Base-by-base conservation (phyloP, 331 rosid species). In the Arachis monticola region DNA sequence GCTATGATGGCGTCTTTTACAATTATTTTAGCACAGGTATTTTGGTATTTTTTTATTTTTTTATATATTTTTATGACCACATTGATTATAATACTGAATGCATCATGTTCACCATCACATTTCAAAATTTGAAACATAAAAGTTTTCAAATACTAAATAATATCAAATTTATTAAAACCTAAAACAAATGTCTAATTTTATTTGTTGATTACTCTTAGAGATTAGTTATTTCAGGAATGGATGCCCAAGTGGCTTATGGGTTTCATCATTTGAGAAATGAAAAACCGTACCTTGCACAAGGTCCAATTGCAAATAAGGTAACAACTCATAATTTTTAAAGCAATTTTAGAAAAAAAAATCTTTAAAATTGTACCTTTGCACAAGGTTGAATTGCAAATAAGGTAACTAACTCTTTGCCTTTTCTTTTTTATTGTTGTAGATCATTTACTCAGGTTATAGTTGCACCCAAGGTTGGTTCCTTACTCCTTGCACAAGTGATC, bases 221-320 rank as follows among this genome's bases (percentile, higher is more conserved):
- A 60, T 66, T 64, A n/a, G 72, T 32, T 40, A 14, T 83, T 68
- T 81, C 86, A 92, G 99, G 99, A 85, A 95, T 95, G 99, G 99
- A 95, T 83, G 99, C 98, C 61, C 91, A 86, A 80, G 97, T 95
- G 82, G 97, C 99, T 67, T 92, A 95, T 81, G 98, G 99, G 41
- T 95, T 95, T 80, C 98, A 95, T 84, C 93, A 86, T 87, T 56
- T 95, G 59, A 96, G 99, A 46, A 92, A 95, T 46, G 98, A 95
- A 77, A 95, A 90, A 74, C 99, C 99, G 31, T 87, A 87, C 81
- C 97, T 95, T 81, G 97, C 99, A 38, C 97, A 89, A 7, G 97
- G 99, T 69, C 99, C 99, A 75, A 81, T 95, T 63, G 30, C 99
- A 50, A 95, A 95, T 80, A 95, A 90, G 99, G 99, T 92, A 55